Percentiles rank a stretch among this genome's conserved stretches.
These are phyloP conservation scores for Hygrophila difformis DNA, from an alignment of 257 asterid genomes.

Conservation along the genomic window DNA sequence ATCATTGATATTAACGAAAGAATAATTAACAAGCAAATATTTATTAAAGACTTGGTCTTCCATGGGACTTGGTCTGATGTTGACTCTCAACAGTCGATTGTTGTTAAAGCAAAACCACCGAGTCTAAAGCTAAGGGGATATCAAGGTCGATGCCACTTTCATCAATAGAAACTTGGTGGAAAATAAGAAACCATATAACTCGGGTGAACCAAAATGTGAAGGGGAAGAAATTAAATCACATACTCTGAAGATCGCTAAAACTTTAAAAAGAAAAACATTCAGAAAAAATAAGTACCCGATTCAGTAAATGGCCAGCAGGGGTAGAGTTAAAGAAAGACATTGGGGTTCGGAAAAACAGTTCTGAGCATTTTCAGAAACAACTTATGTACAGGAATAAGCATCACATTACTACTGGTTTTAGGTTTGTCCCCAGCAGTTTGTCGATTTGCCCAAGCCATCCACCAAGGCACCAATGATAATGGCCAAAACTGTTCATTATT, in stretches of 20 bases:
- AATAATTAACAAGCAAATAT: no score
- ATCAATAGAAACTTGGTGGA: conserved; percentile 84
- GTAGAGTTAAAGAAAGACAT: conserved; percentile 98
- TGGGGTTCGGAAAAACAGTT: conserved; percentile 72
- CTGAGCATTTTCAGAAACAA: conserved; percentile 74
- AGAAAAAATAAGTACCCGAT: conserved; percentile 49
- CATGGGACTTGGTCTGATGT: no score
- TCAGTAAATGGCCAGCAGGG: conserved; percentile 88
- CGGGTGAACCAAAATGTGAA: conserved; percentile 12
- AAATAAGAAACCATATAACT: conserved; percentile 22
- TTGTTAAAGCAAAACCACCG: conserved; percentile 98
- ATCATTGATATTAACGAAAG: no score
- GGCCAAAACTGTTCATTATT: no score
- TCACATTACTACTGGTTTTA: conserved; percentile 60
- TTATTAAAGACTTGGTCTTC: no score
- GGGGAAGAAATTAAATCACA: conserved; percentile 6
- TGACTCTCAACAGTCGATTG: no score
- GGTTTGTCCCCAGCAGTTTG: conserved; percentile 79
- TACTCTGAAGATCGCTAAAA: neutral
- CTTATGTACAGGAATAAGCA: conserved; percentile 77
- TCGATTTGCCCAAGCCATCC: conserved; percentile 99
- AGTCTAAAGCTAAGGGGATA: conserved; percentile 99
- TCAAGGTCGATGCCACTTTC: conserved; percentile 99
- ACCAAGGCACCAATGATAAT: no score
- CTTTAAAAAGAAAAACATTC: neutral